These are phyloP conservation scores for Ensete glaucum DNA, from an alignment of 176 grass and related monocot genomes.

Conservation along the genomic window DNA sequence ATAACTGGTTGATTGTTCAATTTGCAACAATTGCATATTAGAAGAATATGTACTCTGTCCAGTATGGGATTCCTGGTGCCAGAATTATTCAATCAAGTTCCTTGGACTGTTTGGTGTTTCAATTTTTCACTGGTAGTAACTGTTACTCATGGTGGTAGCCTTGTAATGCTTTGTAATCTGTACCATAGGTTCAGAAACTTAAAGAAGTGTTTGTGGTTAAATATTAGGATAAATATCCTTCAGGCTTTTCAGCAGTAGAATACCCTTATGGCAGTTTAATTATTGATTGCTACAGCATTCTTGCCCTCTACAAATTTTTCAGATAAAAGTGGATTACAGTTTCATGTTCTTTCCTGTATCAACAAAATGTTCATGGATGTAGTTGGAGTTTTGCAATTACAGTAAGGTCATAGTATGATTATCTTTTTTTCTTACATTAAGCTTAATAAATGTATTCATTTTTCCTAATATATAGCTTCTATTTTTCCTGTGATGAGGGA, in stretches of 20 bases:
- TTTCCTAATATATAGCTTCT: no score
- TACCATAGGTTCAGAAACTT: background rate
- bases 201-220: background rate
- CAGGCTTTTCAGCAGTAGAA: background rate
- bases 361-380: background rate
- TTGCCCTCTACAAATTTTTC: background rate
- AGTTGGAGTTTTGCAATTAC: no score
- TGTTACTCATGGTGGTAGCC: background rate
- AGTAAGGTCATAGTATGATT: no score
- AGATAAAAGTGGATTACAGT: background rate
- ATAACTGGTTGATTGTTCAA: conserved; percentile 56
- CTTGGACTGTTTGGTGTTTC: background rate
- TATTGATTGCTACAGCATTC: background rate
- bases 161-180: background rate
- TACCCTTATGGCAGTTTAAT: background rate
- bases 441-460: no score
- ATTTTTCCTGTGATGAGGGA: no score
- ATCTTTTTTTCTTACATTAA: no score
- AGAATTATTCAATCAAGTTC: background rate
- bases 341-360: background rate
- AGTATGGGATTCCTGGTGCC: background rate
- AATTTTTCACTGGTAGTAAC: background rate
- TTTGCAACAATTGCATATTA: background rate
- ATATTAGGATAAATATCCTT: background rate
- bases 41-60: background rate